phyloP scores from a whole-genome alignment of 148 eudicot species.

The Dianthus caryophyllus region DNA sequence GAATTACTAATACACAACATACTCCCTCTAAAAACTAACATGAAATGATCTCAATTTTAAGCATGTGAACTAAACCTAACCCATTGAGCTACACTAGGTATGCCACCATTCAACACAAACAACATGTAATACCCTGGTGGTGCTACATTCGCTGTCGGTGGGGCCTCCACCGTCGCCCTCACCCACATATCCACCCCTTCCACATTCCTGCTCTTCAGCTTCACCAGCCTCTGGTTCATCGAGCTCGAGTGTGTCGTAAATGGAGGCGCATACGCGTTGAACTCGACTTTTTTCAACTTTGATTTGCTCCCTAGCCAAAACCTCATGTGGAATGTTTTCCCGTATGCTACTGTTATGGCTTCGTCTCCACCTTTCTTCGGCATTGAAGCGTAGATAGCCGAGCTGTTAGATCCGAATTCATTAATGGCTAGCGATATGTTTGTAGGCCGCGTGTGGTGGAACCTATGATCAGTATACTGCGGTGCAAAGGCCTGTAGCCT shows the following conservation, averaged over 20 bases:
- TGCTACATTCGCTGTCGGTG: conserved; percentile 20
- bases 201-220: conserved; percentile 14
- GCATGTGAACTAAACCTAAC: conserved; percentile 10
- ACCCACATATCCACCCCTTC: conserved; percentile 11
- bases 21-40: neutral
- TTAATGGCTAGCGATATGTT: neutral
- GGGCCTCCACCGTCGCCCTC: neutral
- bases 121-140: conserved; percentile 31
- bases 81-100: conserved; percentile 25
- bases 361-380: neutral
- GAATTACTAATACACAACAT: neutral
- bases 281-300: conserved; percentile 24
- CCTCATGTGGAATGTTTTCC: conserved; percentile 19
- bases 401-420: neutral
- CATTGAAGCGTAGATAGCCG: neutral
- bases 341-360: neutral
- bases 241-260: conserved; percentile 70
- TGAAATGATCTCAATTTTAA: neutral
- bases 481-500: conserved; percentile 67
- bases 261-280: conserved; percentile 49
- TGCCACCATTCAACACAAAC: conserved; percentile 24
- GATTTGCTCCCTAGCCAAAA: conserved; percentile 15
- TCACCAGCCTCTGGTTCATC: conserved; percentile 56
- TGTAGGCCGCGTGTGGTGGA: neutral
- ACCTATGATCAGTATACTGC: conserved; percentile 35